These are phyloP conservation scores for Neonectria sp. DNA, from an alignment of 2,329 filamentous ascomycete species.

Conservation along the genomic window DNA sequence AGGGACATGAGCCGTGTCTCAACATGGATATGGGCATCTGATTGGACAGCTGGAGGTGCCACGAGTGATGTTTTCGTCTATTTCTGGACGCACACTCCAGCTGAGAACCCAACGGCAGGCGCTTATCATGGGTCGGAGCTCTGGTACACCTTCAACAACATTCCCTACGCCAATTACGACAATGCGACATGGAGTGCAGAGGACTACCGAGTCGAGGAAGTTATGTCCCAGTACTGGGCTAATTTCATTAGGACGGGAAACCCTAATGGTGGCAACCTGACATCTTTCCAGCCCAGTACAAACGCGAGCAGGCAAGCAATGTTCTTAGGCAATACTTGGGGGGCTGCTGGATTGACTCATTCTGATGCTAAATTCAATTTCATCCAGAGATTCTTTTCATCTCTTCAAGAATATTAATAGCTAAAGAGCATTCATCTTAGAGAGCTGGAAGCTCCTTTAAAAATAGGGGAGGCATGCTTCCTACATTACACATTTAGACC, in stretches of 20 bases:
- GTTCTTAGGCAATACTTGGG: too few species aligned
- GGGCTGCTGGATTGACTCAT: too few species aligned
- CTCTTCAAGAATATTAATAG: too few species aligned
- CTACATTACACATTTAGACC: too few species aligned
- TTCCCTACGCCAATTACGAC: conserved; percentile 14
- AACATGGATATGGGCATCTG: not conserved
- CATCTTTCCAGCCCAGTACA: not conserved
- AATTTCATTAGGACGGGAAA: conserved; percentile 19
- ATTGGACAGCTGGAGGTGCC: conserved; percentile 11
- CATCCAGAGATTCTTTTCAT: too few species aligned
- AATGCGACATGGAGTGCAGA: conserved; percentile 7
- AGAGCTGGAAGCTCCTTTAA: too few species aligned
- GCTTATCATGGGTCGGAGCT: conserved; percentile 11
- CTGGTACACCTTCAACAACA: conserved; percentile 23
- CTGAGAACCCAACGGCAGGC: not conserved
- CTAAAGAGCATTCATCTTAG: too few species aligned
- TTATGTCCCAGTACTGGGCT: conserved; percentile 17
- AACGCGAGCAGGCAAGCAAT: too few species aligned
- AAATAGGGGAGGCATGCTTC: too few species aligned
- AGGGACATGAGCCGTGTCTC: conserved; percentile 16
- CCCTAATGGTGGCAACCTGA: conserved; percentile 11
- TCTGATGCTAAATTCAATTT: too few species aligned
- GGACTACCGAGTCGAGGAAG: conserved; percentile 4
- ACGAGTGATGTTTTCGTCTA: conserved; percentile 8
- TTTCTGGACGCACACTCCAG: conserved; percentile 6